A percentile compares a stretch with the other conserved stretches of the same genome.
These are phyloP conservation scores for Phylloporus sp. DNA, from an alignment of 768 basidiomycete species.

Conservation along the genomic window DNA sequence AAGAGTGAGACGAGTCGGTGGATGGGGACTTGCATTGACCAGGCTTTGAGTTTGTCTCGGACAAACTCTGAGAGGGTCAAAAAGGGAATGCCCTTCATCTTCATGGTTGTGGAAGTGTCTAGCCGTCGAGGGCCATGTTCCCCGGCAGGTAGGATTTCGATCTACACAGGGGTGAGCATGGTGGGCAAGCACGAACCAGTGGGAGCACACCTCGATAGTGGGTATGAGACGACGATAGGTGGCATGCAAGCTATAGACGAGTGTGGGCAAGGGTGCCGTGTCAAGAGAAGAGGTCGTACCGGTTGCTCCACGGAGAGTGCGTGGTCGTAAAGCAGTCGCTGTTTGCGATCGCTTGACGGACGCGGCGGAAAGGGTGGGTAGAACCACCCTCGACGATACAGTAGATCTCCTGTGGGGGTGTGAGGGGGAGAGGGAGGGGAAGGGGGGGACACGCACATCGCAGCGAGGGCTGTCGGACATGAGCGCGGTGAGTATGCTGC, in stretches of 20 bases:
- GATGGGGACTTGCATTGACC: constrained; percentile 59
- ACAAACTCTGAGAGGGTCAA: constrained; percentile 82
- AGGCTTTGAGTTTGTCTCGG: constrained; percentile 77
- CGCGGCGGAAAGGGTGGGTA: constrained; percentile 71
- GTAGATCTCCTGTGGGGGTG: constrained; percentile 60
- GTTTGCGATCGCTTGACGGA: constrained; percentile 67
- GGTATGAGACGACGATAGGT: constrained; percentile 75
- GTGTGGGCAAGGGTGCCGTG: constrained; percentile 4
- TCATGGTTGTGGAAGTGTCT: constrained; percentile 62
- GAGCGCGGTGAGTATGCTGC: constrained; percentile 64
- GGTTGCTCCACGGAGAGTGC: constrained; percentile 82
- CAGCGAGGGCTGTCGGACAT: constrained; percentile 60
- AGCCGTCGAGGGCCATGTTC: constrained; percentile 76
- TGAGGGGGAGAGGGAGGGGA: constrained; percentile 7
- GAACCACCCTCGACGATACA: constrained; percentile 79
- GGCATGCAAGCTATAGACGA: constrained; percentile 54
- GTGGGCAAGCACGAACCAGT: background rate
- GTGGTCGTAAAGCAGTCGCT: constrained; percentile 61
- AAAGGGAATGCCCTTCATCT: constrained; percentile 69
- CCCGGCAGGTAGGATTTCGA: constrained; percentile 79
- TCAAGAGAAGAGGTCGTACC: constrained; percentile 39
- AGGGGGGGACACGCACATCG: constrained; percentile 47
- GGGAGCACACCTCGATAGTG: constrained; percentile 56
- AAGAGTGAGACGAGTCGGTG: constrained; percentile 6
- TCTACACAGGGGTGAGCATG: constrained; percentile 37